A percentile compares a stretch with the other conserved stretches of the same genome.
phyloP scores from a whole-genome alignment of 2,329 filamentous ascomycete genomes.

The Neospermospora avenae region DNA sequence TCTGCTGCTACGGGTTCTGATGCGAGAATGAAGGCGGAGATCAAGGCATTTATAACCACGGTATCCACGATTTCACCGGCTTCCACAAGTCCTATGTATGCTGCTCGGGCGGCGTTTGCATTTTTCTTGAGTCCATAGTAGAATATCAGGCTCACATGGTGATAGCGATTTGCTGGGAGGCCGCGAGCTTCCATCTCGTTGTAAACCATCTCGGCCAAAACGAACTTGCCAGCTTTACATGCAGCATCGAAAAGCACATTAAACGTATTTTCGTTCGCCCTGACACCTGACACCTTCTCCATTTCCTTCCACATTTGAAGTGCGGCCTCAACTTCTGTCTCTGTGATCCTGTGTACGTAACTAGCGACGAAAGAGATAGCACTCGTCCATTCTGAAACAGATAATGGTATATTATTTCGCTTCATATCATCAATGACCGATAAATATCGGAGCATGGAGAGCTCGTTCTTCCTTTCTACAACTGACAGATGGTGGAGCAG shows the following conservation, averaged over 20 bases:
- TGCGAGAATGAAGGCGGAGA: constrained; percentile 71
- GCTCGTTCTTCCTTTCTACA: constrained; percentile 36
- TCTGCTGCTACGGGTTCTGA: constrained; percentile 76
- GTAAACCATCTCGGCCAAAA: constrained; percentile 79
- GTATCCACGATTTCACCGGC: constrained; percentile 87
- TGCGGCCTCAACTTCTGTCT: constrained; percentile 62
- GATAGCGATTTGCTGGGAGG: constrained; percentile 70
- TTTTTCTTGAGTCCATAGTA: constrained; percentile 76
- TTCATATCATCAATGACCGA: constrained; percentile 81
- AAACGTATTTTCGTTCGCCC: constrained; percentile 76
- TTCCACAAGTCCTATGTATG: constrained; percentile 80
- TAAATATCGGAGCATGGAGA: constrained; percentile 77
- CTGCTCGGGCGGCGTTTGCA: constrained; percentile 67
- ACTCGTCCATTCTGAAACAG: constrained; percentile 72
- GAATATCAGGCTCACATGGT: constrained; percentile 78
- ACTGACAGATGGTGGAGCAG: constrained; percentile 33
- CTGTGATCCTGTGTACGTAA: constrained; percentile 58
- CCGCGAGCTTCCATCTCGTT: constrained; percentile 73
- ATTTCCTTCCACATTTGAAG: constrained; percentile 85
- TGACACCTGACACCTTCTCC: constrained; percentile 67
- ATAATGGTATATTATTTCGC: constrained; percentile 65
- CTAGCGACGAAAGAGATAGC: constrained; percentile 77
- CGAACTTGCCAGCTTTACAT: constrained; percentile 79
- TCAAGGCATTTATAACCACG: constrained; percentile 80
- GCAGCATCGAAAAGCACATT: constrained; percentile 90